A percentile compares a stretch with the other conserved stretches of the same genome.
Evolutionary conservation across 192 early-diverging fungal species (phyloP).

Genomic region (Entomortierella beljakovae): DNA sequence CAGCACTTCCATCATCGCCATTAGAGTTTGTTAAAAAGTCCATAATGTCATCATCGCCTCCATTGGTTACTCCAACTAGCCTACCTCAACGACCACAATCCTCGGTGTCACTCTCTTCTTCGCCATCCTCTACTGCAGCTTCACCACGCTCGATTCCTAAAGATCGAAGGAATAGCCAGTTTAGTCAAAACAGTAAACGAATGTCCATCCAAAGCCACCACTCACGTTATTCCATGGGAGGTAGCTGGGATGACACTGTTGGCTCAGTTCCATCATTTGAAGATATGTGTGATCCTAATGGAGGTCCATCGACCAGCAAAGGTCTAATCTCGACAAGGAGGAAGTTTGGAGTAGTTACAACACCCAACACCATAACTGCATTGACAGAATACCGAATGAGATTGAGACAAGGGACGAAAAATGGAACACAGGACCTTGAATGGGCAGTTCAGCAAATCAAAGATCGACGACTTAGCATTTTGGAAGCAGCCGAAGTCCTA

Average conservation of each 20-base stretch:
- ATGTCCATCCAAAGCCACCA: slow-evolving; percentile 31
- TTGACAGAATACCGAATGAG: slow-evolving; percentile 21
- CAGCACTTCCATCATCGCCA: slow-evolving; percentile 23
- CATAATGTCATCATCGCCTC: slow-evolving; percentile 23
- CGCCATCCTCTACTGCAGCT: neutral
- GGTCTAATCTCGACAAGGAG: neutral
- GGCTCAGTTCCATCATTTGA: slow-evolving; percentile 19
- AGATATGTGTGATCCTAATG: slow-evolving; percentile 23
- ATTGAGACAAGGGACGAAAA: slow-evolving; percentile 32
- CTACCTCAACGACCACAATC: neutral
- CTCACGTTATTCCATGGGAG: slow-evolving; percentile 7
- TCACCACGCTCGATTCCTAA: neutral
- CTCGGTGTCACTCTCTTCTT: neutral
- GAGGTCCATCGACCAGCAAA: neutral
- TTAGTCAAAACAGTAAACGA: slow-evolving; percentile 4
- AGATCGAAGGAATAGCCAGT: slow-evolving; percentile 2
- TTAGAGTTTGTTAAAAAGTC: slow-evolving; percentile 27
- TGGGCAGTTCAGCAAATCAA: slow-evolving; percentile 46
- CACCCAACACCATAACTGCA: neutral
- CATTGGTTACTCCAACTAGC: neutral
- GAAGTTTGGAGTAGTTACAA: neutral
- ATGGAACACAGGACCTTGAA: slow-evolving; percentile 34
- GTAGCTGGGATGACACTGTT: slow-evolving; percentile 32
- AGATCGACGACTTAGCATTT: slow-evolving; percentile 36
- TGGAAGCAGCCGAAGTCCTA: slow-evolving; percentile 39